Evolutionary conservation across 257 asterid species (phyloP).

Genomic region (Cordia subcordata): DNA sequence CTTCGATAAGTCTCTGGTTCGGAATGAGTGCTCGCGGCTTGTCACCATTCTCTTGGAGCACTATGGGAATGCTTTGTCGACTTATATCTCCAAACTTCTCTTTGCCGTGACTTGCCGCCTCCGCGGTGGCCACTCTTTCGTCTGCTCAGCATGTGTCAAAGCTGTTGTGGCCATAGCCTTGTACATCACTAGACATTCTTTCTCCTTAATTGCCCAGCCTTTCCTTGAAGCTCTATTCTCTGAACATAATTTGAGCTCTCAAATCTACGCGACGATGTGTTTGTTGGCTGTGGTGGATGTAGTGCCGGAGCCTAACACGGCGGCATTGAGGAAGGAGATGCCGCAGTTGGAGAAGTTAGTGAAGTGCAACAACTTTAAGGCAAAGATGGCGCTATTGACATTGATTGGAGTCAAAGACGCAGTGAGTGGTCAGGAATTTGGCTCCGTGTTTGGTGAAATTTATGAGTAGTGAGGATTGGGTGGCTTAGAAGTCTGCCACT

Average conservation of each 20-base stretch:
- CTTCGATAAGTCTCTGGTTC: slow-evolving; percentile 69
- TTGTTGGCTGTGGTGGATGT: slow-evolving; percentile 57
- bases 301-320: slow-evolving; percentile 42
- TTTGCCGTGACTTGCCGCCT: slow-evolving; percentile 73
- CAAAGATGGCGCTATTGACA: slow-evolving; percentile 62
- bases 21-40: slow-evolving; percentile 73
- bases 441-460: slow-evolving; percentile 58
- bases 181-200: slow-evolving; percentile 51
- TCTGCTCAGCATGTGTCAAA: slow-evolving; percentile 67
- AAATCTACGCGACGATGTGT: slow-evolving; percentile 72
- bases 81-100: slow-evolving; percentile 67
- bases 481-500: slow-evolving; percentile 70
- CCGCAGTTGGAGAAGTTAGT: slow-evolving; percentile 56
- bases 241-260: slow-evolving; percentile 58
- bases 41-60: slow-evolving; percentile 56
- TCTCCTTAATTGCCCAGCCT: slow-evolving; percentile 56
- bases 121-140: slow-evolving; percentile 72
- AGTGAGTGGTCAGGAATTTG: slow-evolving; percentile 38
- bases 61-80: slow-evolving; percentile 63
- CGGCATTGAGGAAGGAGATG: slow-evolving; percentile 44
- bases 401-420: slow-evolving; percentile 52
- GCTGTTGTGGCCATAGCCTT: slow-evolving; percentile 64
- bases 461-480: slow-evolving; percentile 84
- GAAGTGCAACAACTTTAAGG: slow-evolving; percentile 59
- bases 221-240: slow-evolving; percentile 65